Base-by-base conservation (phyloP, 148 eudicot genomes). In the Dysphania ambrosioides region DNA sequence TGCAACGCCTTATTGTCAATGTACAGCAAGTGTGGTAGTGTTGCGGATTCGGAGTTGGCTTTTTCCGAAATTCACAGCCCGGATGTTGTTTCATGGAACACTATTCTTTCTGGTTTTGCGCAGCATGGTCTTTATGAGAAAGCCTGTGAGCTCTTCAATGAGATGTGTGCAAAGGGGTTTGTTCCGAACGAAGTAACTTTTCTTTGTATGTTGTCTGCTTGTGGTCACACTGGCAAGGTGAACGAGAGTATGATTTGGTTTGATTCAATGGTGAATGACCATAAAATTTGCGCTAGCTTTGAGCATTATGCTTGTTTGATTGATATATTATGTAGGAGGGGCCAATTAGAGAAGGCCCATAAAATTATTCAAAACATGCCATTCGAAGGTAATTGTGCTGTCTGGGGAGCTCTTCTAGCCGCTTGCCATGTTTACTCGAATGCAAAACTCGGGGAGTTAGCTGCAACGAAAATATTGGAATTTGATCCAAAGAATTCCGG, bases 291-390 rank as follows among this genome's bases (percentile, higher is more conserved):
- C 8, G 87, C 85, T 16, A 65, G 66, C 40, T 56, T 63, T 47
- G 77, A 82, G 72, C 89, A 86, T 79, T 84, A 86, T 74, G 85
- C 87, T n/a, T 84, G 89, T 60, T 72, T 84, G 59, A 81, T 84
- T 67, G 85, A 80, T 42, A 79, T 82, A 60, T 79, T 86, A 66
- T 79, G 87, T 24, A 81, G 87, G 42, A 75, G 79, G 8, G 87
- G 89, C 53, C 78, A 80, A 56, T 63, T 86, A 30, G 78, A 79
- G 57, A 77, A 78, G 66, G 89, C 89, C 10, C 77, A 79, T 41
- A 30, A 58, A 53, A 64, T 86, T 29, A 86, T 83, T 40, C 64
- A 77, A 74, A 73, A 75, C 38, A 81, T 79, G 86, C 83, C 85
- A 60, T 78, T 75, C 70, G 76, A 77, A 72, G 79, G 79, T 15